Conservation (phyloP, 495 filamentous ascomycete species). For the Apodospora peruviana region DNA sequence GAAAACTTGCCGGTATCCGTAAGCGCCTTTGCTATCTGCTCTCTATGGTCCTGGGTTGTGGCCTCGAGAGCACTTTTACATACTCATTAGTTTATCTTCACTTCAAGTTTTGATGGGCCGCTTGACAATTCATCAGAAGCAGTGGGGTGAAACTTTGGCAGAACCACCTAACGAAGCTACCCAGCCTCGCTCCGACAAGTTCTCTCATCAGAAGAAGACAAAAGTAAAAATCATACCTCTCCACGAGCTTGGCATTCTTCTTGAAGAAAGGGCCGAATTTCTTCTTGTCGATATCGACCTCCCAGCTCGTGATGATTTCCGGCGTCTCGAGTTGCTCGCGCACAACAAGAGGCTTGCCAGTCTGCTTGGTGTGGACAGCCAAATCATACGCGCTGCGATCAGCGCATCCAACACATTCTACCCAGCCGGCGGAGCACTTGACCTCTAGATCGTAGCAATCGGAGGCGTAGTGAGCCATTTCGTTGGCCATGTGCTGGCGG, state of each 20-base stretch:
- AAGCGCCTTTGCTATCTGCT: slow-evolving; percentile 62
- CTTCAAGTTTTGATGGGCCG: too few relatives aligned
- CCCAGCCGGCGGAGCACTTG: slow-evolving; percentile 74
- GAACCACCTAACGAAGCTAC: too few relatives aligned
- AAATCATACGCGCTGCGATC: slow-evolving; percentile 78
- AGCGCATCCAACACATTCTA: slow-evolving; percentile 81
- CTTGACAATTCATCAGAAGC: too few relatives aligned
- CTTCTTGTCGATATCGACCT: slow-evolving; percentile 75
- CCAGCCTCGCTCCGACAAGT: too few relatives aligned
- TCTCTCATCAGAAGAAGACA: too few relatives aligned
- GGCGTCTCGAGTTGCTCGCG: slow-evolving; percentile 58
- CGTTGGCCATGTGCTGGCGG: slow-evolving; percentile 82
- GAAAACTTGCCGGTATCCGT: slow-evolving; percentile 59
- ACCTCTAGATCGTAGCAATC: slow-evolving; percentile 87
- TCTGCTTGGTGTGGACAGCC: slow-evolving; percentile 73
- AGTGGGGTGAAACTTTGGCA: too few relatives aligned
- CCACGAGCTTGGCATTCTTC: slow-evolving; percentile 71
- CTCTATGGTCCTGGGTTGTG: slow-evolving; percentile 62
- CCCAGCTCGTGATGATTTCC: slow-evolving; percentile 64
- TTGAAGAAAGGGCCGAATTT: slow-evolving; percentile 76
- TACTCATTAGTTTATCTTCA: too few relatives aligned
- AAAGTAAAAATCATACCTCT: too few relatives aligned
- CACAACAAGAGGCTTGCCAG: slow-evolving; percentile 68
- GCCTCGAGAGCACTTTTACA: slow-evolving; percentile 59
- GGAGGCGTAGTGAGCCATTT: slow-evolving; percentile 68